Base-by-base conservation (phyloP, 1,139 yeast genomes). In the Hansenula lynferdii region DNA sequence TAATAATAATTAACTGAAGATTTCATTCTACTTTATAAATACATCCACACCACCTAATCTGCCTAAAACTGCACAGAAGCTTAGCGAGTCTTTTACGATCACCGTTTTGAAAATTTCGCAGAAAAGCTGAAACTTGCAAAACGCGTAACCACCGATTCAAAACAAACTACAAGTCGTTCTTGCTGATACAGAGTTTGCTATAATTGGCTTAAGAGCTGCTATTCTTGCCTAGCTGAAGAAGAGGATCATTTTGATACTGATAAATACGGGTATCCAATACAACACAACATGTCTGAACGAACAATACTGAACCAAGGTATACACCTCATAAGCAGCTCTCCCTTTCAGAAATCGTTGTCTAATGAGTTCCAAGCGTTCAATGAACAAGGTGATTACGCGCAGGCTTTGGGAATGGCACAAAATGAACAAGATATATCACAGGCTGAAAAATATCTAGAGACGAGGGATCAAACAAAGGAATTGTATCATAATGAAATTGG, bases 321-420 rank as follows among this genome's bases (percentile, higher is more conserved):
- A 3, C n/a, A 24, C 6, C 44, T 51, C 12, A 39, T 51, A 38
- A 35, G 35, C 3, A 37, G 35, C 24, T 44, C 55, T 1, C 56
- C 56, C 0, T 52, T 50, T 38, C 47, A 44, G 21, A 25, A 35
- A 23, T 36, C 47, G 3, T 45, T 49, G 11, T 39, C 50, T 1
- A 25, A 33, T 5, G 36, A 38, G n/a, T 39, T 43, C 30, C 35
- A 36, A 16, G 8, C 20, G 2, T 23, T 23, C 4, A 11, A 16
- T 8, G 17, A 17, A 16, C 22, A 31, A 4, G 12, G 21, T 5
- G 23, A 23, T 8, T 31, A n/a, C 12, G n/a, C 15, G 5, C 12
- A 17, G 17, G 22, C 16, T 12, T 6, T 23, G 12, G 28, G n/a
- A 6, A 12, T 17, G 22, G 34, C 34, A 3, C 22, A 23, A 12